These are phyloP conservation scores for Mimosa bimucronata DNA, from an alignment of 306 rosid genomes.

Conservation along the genomic window DNA sequence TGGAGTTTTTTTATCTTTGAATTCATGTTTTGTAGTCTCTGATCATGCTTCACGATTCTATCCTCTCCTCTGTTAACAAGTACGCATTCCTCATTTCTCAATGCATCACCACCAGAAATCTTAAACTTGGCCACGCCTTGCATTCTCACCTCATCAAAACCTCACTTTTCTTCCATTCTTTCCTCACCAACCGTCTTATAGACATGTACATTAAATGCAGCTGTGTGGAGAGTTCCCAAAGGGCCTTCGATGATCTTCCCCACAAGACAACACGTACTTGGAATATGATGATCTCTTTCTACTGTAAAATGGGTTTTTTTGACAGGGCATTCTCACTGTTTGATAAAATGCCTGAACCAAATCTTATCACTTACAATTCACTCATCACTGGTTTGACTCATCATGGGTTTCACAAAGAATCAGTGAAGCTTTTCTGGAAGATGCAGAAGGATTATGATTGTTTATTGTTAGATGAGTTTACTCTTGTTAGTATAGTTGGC, in stretches of 20 bases:
- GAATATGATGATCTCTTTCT: constrained; percentile 51
- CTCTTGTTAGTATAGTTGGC: constrained; percentile 59
- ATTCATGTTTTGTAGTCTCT: background rate
- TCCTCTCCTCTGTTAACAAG: constrained; percentile 32
- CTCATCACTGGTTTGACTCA: constrained; percentile 19
- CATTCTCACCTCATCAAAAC: constrained; percentile 61
- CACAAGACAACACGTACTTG: constrained; percentile 53
- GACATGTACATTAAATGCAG: constrained; percentile 60
- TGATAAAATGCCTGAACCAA: constrained; percentile 26
- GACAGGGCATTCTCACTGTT: background rate
- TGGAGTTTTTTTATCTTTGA: background rate
- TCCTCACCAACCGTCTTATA: constrained; percentile 54
- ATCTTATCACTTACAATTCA: constrained; percentile 2
- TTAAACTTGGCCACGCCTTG: constrained; percentile 48
- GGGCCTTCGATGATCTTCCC: constrained; percentile 55
- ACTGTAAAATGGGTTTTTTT: background rate
- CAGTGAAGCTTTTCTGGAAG: background rate
- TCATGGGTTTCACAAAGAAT: constrained; percentile 39
- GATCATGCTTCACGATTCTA: constrained; percentile 37
- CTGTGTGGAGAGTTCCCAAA: constrained; percentile 43
- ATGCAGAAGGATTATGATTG: constrained; percentile 42
- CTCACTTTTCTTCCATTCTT: constrained; percentile 49
- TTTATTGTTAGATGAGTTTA: constrained; percentile 53
- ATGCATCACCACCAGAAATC: too few relatives aligned
- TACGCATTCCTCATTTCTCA: constrained; percentile 44